phyloP scores from a whole-genome alignment of 768 basidiomycete genomes.

The Fibroporia radiculosa region DNA sequence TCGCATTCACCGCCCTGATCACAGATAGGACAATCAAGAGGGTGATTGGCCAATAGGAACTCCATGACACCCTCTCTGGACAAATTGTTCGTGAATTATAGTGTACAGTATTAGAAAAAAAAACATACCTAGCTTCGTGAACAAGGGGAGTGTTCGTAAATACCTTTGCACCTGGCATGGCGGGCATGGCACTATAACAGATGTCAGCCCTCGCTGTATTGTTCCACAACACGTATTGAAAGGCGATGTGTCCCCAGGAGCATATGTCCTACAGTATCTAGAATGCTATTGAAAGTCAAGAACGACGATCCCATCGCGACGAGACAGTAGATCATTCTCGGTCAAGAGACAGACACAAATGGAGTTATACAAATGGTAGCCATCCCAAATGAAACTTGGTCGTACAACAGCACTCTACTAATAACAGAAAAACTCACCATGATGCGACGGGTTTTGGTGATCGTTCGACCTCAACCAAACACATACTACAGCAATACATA shows the following conservation, averaged over 20 bases:
- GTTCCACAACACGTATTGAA: too few relatives aligned
- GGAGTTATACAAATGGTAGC: too few relatives aligned
- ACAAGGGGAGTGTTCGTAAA: conserved; percentile 90
- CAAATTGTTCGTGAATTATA: conserved; percentile 2
- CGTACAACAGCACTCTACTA: too few relatives aligned
- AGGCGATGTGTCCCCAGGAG: too few relatives aligned
- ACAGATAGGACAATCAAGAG: conserved; percentile 96
- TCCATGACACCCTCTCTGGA: conserved; percentile 96
- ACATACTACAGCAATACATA: conserved; percentile 71
- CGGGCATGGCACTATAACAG: conserved; percentile 82
- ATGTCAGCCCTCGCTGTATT: conserved; percentile 5
- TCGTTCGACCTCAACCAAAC: conserved; percentile 93
- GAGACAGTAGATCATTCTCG: too few relatives aligned
- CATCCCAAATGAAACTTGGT: too few relatives aligned
- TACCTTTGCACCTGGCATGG: conserved; percentile 89
- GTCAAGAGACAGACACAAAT: too few relatives aligned
- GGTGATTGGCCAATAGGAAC: conserved; percentile 95
- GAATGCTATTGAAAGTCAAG: too few relatives aligned
- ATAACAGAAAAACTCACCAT: conserved; percentile 51
- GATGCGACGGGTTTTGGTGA: conserved; percentile 94
- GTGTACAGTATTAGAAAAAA: conserved; percentile 8
- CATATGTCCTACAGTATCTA: too few relatives aligned
- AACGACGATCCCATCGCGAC: too few relatives aligned
- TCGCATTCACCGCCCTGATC: conserved; percentile 99
- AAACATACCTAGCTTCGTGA: conserved; percentile 68